Base-by-base conservation (phyloP, 169 alveolate genomes). In the Plasmodium relictum region DNA sequence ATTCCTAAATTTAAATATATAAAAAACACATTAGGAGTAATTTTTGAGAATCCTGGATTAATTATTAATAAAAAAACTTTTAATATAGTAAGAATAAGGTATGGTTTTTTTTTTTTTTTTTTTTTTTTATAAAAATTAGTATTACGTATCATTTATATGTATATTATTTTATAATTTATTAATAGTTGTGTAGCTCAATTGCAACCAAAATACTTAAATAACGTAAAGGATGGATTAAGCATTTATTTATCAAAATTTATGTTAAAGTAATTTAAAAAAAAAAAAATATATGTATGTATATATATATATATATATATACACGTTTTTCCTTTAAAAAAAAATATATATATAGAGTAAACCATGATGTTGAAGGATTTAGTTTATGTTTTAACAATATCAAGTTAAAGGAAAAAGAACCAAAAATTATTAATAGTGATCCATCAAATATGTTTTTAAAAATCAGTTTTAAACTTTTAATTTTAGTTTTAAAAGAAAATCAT, bases 341-440 rank as follows among this genome's bases (percentile, higher is more conserved):
- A 7, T 59, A 48, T n/a, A 9, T 20, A 22, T 52, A 18, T 9
- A 74, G 88, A 56, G 74, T 56, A 8, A 74, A 74, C 39, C 88
- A 74, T 54, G 88, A 74, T 45, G 74, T 74, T n/a, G 69, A 74
- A 26, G 88, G 88, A 63, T 74, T 74, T 39, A 44, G 74, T 41
- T n/a, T 74, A 26, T 62, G 88, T 61, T 74, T 74, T 65, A 74
- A 42, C 74, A 4, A 50, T 31, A 74, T 74, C 26, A 74, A 74
- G n/a, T 41, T 74, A 56, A 74, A 74, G 41, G 88, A 74, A 42
- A 59, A 44, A 42, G 88, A 74, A 52, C 58, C 88, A 16, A 74
- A 26, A 61, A 56, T 54, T 44, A 44, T 74, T 6, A 74, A 62
- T 45, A 42, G 65, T 18, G 76, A 74, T 8, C 31, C 88, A 16